A percentile compares a stretch with the other conserved stretches of the same genome.
These are phyloP conservation scores for Exobasidium cylindrosporum DNA, from an alignment of 1,284 basidiomycete genomes.

Conservation along the genomic window DNA sequence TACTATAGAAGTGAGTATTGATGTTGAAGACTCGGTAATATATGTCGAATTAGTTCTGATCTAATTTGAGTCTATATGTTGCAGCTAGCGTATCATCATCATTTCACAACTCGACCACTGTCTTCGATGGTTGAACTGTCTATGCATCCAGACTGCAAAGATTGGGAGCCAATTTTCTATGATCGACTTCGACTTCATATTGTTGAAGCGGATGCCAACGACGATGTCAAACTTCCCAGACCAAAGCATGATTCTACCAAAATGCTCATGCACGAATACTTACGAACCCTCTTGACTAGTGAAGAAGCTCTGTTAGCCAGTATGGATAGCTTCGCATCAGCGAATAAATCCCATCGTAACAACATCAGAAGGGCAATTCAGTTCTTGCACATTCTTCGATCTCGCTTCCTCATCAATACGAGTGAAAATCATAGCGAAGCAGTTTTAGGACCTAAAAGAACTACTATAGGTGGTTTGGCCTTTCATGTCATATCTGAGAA, in stretches of 20 bases:
- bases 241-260: neutral
- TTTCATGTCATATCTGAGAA: neutral
- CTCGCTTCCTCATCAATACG: neutral
- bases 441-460: neutral
- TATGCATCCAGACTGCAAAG: neutral
- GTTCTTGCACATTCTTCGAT: neutral
- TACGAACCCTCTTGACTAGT: neutral
- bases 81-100: constrained; percentile 3
- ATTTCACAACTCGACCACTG: constrained; percentile 1
- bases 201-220: neutral
- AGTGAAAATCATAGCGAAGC: neutral
- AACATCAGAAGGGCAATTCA: neutral
- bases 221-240: neutral
- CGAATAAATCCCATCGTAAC: neutral
- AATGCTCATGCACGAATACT: neutral
- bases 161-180: neutral
- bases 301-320: neutral
- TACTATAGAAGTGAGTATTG: neutral
- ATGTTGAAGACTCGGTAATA: too few species aligned
- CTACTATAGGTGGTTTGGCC: neutral
- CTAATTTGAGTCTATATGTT: neutral
- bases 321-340: neutral
- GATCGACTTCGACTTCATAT: neutral
- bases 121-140: neutral
- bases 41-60: too few species aligned